Base-by-base conservation (phyloP, 495 filamentous ascomycete genomes). In the Sabuloglossum arenarium region DNA sequence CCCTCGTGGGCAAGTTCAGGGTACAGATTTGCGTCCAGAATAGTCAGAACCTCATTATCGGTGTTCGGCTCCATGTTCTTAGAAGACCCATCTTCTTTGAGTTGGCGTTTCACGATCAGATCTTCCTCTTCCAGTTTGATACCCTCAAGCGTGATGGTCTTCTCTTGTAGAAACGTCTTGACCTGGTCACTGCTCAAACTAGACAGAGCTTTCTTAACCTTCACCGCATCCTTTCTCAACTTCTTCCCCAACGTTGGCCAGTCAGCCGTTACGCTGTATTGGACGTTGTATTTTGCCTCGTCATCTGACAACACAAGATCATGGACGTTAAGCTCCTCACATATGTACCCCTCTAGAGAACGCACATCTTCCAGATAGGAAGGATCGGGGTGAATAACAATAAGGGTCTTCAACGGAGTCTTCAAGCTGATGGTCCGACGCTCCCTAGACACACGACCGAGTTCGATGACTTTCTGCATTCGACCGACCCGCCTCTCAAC, bases 221-320 rank as follows among this genome's bases (percentile, higher is more conserved):
- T 87, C 60, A 80, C 79, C 53, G 82, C 84, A 62, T 90, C 91
- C 71, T 93, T 96, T 75, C 86, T 93, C 54, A 97, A 74, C 70
- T 96, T 97, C 78, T 95, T 94, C 58, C 91, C 91, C 34, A 98
- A 76, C 0, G 82, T 86, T 1, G 90, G 84, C 86, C 89, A 96
- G 68, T 98, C 91, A 9, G 87, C 91, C 29, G 74, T 74, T 43
- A 86, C 84, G 56, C 81, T 85, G 71, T 95, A 94, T 62, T 90
- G 84, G 21, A 98, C 88, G 47, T 85, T 82, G 71, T 96, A 94
- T 62, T 81, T 85, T 39, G 76, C 81, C 69, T 97, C 93, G 58
- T 98, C 87, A 6, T 79, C 80, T 0, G 87, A 84, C 54, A 96
- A 73, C 29, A 93, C 70, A n/a, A 98, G 71, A 43, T 94, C 81